Conservation (phyloP, 1,139 yeast genomes). For the Candida neerlandica region DNA sequence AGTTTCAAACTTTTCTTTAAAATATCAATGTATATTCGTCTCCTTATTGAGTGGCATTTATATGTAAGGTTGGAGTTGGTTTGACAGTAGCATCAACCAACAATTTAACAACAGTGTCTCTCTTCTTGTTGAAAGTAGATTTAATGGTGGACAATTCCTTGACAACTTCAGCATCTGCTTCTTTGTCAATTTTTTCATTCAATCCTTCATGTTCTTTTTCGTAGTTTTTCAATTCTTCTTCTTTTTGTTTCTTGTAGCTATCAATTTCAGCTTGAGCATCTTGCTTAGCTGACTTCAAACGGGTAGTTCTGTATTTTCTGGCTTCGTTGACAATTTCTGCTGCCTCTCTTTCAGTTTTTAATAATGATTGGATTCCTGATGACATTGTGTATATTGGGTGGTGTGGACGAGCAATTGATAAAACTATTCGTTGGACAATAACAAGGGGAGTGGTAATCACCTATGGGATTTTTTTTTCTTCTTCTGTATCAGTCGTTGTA, state of each 20-base stretch:
- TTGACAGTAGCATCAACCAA: slow-evolving; percentile 78
- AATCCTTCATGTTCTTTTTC: slow-evolving; percentile 71
- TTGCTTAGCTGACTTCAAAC: slow-evolving; percentile 89
- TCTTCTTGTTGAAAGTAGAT: slow-evolving; percentile 63
- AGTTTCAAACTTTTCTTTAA: background rate
- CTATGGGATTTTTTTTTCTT: background rate
- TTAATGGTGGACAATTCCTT: slow-evolving; percentile 63
- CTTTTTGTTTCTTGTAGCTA: slow-evolving; percentile 83
- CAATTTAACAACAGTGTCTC: slow-evolving; percentile 67
- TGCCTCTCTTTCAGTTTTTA: slow-evolving; percentile 91
- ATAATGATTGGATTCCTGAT: slow-evolving; percentile 41
- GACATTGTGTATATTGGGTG: slow-evolving; percentile 27
- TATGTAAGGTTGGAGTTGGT: slow-evolving; percentile 81
- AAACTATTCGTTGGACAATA: background rate
- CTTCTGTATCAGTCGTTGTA: slow-evolving; percentile 4
- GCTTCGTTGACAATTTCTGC: slow-evolving; percentile 93
- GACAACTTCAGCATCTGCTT: slow-evolving; percentile 67
- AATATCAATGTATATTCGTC: background rate
- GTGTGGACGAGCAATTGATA: background rate
- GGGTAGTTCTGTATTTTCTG: slow-evolving; percentile 80
- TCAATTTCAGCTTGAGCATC: slow-evolving; percentile 92
- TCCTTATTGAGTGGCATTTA: slow-evolving; percentile 54
- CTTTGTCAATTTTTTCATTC: slow-evolving; percentile 68
- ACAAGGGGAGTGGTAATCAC: background rate
- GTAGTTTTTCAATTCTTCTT: slow-evolving; percentile 71